phyloP scores from a whole-genome alignment of 2,329 filamentous ascomycete species.

The Rhexocercosporidium sp. region DNA sequence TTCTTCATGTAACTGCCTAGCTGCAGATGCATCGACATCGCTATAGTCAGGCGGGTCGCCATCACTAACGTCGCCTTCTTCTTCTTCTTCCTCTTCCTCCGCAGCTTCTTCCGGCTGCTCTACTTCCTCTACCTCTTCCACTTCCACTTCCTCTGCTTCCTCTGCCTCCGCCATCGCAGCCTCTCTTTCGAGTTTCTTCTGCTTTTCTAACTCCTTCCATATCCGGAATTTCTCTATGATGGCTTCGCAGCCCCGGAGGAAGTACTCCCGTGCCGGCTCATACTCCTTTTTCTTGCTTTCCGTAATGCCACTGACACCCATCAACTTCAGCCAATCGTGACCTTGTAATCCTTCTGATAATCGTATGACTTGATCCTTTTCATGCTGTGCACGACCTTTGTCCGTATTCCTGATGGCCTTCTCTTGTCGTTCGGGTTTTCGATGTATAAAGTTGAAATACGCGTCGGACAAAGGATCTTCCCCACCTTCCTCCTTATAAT shows the following conservation, averaged over 20 bases:
- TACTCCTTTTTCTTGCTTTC: slow-evolving; percentile 86
- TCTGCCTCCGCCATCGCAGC: slow-evolving; percentile 53
- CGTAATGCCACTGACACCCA: slow-evolving; percentile 83
- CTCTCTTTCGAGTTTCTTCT: slow-evolving; percentile 77
- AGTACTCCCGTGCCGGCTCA: slow-evolving; percentile 83
- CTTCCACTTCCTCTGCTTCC: slow-evolving; percentile 43
- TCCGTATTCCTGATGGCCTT: slow-evolving; percentile 68
- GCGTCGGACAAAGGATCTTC: slow-evolving; percentile 63
- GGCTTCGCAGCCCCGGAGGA: slow-evolving; percentile 80
- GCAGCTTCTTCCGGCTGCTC: slow-evolving; percentile 52
- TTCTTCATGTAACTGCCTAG: slow-evolving; percentile 70
- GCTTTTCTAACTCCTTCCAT: slow-evolving; percentile 91
- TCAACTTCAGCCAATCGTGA: slow-evolving; percentile 89
- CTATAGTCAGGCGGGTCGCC: slow-evolving; percentile 66
- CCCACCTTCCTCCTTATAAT: slow-evolving; percentile 42
- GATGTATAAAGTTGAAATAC: slow-evolving; percentile 59
- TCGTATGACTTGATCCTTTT: slow-evolving; percentile 67
- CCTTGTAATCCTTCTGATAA: slow-evolving; percentile 83
- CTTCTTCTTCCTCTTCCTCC: slow-evolving; percentile 48
- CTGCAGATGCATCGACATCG: slow-evolving; percentile 73
- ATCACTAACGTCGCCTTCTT: slow-evolving; percentile 46
- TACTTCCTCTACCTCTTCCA: slow-evolving; percentile 75
- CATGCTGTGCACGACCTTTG: slow-evolving; percentile 68
- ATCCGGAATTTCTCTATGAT: slow-evolving; percentile 86
- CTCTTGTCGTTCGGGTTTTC: slow-evolving; percentile 64